Conservation (phyloP, 2,329 filamentous ascomycete species). For the Escovopsis sp. region DNA sequence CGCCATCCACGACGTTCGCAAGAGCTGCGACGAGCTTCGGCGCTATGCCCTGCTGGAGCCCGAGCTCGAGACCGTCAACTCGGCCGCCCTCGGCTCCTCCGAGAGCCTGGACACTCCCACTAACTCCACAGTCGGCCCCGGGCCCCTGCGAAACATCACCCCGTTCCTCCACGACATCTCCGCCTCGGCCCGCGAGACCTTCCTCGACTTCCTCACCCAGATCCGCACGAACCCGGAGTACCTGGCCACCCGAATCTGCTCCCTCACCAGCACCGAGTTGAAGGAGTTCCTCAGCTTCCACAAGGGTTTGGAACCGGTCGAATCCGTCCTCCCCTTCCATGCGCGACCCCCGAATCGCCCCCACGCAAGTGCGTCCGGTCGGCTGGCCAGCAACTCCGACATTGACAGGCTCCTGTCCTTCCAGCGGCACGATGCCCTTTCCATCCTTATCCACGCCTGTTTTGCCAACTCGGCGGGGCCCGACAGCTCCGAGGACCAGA, state of each 20-base stretch:
- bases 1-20: conserved; percentile 65
- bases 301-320: conserved; percentile 63
- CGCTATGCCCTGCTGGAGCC: conserved; percentile 58
- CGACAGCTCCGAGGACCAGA: conserved; percentile 65
- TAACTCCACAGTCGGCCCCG: conserved; percentile 25
- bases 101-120: conserved; percentile 35
- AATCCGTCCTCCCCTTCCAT: conserved; percentile 66
- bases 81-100: conserved; percentile 27
- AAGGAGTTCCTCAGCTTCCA: conserved; percentile 64
- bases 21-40: conserved; percentile 58
- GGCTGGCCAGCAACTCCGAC: conserved; percentile 37
- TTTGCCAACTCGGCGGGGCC: conserved; percentile 77
- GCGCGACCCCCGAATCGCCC: conserved; percentile 32
- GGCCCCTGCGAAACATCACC: conserved; percentile 25
- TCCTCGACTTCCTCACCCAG: conserved; percentile 66
- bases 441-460: conserved; percentile 72
- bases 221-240: conserved; percentile 81
- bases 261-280: conserved; percentile 62
- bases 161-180: conserved; percentile 63
- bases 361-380: conserved; percentile 30
- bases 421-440: conserved; percentile 75
- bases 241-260: conserved; percentile 66
- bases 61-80: conserved; percentile 47
- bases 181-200: conserved; percentile 54
- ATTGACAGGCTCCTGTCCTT: conserved; percentile 79